Conservation (phyloP, 768 basidiomycete species). For the Antrodiella citrinella region DNA sequence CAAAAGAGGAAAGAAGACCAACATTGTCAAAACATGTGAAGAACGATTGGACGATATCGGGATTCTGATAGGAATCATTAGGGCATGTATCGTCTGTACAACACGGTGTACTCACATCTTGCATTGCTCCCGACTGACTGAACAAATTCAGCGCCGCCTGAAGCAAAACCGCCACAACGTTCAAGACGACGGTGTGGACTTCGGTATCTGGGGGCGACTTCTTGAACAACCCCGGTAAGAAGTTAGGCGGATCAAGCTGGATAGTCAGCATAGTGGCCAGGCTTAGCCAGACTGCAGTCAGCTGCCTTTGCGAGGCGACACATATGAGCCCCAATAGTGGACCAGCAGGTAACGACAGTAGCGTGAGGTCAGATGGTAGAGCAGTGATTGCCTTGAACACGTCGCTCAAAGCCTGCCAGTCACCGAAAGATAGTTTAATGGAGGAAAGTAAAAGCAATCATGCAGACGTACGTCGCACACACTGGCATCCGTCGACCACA, state of each 20-base stretch:
- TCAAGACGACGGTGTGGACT: conserved; percentile 47
- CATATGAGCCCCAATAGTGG: conserved; percentile 79
- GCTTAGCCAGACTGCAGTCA: conserved; percentile 80
- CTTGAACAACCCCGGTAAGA: conserved; percentile 37
- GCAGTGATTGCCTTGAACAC: conserved; percentile 82
- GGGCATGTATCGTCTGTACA: neutral
- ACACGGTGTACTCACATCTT: conserved; percentile 42
- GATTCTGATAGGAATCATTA: conserved; percentile 47
- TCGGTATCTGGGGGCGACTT: conserved; percentile 44
- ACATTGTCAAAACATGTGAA: conserved; percentile 79
- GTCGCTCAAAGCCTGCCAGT: conserved; percentile 65
- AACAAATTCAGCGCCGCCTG: conserved; percentile 48
- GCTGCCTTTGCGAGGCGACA: conserved; percentile 56
- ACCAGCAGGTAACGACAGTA: conserved; percentile 73
- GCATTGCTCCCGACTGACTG: conserved; percentile 56
- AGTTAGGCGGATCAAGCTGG: conserved; percentile 72
- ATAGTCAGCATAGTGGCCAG: conserved; percentile 73
- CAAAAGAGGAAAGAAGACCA: conserved; percentile 16
- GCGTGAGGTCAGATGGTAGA: conserved; percentile 65
- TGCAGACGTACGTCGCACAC: conserved; percentile 59
- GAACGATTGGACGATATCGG: conserved; percentile 86
- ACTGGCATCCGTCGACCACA: conserved; percentile 76
- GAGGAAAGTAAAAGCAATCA: neutral
- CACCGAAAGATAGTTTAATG: neutral
- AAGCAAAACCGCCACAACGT: conserved; percentile 49